Evolutionary conservation across 305 asterid genomes (phyloP).

Genomic region (Solanum chacoense): DNA sequence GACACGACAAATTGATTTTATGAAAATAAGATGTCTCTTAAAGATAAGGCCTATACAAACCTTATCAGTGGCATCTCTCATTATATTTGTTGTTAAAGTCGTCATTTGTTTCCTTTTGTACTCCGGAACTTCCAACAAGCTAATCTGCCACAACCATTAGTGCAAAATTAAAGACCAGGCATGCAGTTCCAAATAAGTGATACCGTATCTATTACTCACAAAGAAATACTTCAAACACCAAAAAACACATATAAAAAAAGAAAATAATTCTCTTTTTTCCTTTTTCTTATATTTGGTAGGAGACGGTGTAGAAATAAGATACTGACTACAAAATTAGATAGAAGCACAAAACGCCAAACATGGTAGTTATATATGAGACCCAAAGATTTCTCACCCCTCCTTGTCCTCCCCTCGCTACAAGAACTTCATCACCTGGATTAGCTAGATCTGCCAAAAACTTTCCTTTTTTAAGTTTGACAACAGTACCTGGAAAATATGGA

Average conservation of each 20-base stretch:
- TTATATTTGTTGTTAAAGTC: slow-evolving; percentile 46
- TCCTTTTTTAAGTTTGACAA: slow-evolving; percentile 78
- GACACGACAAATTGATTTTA: background rate
- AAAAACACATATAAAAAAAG: background rate
- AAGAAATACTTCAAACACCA: background rate
- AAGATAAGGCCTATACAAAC: slow-evolving; percentile 19
- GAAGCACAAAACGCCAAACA: background rate
- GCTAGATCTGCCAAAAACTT: slow-evolving; percentile 85
- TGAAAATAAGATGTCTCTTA: background rate
- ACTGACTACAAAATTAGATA: background rate
- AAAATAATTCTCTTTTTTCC: background rate
- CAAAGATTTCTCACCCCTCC: slow-evolving; percentile 74
- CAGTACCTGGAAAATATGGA: slow-evolving; percentile 53
- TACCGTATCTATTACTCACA: background rate
- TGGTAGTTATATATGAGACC: slow-evolving; percentile 6
- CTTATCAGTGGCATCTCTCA: slow-evolving; percentile 89
- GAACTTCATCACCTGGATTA: slow-evolving; percentile 72
- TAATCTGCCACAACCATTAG: slow-evolving; percentile 44
- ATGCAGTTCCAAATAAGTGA: background rate
- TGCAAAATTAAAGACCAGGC: background rate
- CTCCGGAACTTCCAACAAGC: slow-evolving; percentile 75
- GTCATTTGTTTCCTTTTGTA: slow-evolving; percentile 36
- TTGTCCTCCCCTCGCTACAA: slow-evolving; percentile 94
- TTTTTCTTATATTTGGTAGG: background rate
- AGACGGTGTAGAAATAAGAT: background rate